phyloP scores from a whole-genome alignment of 176 grass and related monocot genomes.

The Carex cristatella region DNA sequence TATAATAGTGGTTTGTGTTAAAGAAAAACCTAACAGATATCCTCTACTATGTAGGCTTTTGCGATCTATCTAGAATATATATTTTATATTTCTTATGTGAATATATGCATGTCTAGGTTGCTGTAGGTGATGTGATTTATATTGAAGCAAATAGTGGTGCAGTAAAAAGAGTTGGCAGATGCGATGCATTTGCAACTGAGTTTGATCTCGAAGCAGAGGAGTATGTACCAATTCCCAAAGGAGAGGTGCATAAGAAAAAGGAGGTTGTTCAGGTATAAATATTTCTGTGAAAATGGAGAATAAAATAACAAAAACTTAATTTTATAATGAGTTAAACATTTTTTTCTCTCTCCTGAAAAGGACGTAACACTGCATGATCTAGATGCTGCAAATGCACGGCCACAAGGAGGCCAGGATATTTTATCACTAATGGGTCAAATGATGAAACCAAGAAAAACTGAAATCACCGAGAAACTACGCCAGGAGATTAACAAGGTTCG shows the following conservation, averaged over 20 bases:
- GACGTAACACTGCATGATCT: constrained; percentile 93
- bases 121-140: constrained; percentile 97
- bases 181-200: constrained; percentile 98
- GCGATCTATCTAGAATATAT: background rate
- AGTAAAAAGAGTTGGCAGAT: constrained; percentile 98
- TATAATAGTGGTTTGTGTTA: background rate
- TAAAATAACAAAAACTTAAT: background rate
- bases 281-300: background rate
- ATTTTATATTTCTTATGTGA: background rate
- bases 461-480: constrained; percentile 89
- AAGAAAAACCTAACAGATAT: background rate
- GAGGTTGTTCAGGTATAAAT: constrained; percentile 83
- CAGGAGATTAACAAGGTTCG: constrained; percentile 94
- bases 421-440: constrained; percentile 97
- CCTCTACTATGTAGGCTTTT: background rate
- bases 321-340: constrained; percentile 10
- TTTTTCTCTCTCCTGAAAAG: constrained; percentile 30
- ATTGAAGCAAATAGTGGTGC: constrained; percentile 95
- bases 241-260: constrained; percentile 96
- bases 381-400: constrained; percentile 96
- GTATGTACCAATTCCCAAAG: constrained; percentile 98
- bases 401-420: constrained; percentile 98
- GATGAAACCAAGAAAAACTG: constrained; percentile 95
- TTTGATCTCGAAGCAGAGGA: constrained; percentile 98
- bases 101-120: constrained; percentile 44